Conservation (phyloP, 2,329 filamentous ascomycete genomes). For the Talaromyces sp. region DNA sequence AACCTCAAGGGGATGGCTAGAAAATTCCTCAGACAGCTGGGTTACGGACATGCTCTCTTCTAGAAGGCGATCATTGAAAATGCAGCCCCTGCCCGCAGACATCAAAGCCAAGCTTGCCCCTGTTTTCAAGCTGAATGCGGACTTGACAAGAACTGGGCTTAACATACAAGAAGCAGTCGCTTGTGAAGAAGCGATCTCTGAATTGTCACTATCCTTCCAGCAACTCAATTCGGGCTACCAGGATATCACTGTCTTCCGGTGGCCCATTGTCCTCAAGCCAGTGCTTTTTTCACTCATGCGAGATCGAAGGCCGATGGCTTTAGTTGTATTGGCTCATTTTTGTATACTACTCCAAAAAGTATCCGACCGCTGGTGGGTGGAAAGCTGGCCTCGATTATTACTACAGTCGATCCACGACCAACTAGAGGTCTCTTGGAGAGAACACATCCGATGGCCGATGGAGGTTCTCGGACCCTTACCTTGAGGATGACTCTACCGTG, state of each 20-base stretch:
- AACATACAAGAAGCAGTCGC: conserved; percentile 22
- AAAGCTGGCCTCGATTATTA: conserved; percentile 63
- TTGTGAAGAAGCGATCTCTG: conserved; percentile 25
- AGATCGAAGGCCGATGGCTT: conserved; percentile 56
- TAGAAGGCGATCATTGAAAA: conserved; percentile 15
- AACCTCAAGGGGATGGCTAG: conserved; percentile 23
- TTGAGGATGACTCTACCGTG: not conserved
- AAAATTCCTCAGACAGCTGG: conserved; percentile 18
- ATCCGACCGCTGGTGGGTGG: conserved; percentile 64
- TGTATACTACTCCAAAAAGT: conserved; percentile 61
- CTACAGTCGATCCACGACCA: conserved; percentile 55
- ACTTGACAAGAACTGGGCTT: conserved; percentile 21
- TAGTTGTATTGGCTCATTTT: conserved; percentile 63
- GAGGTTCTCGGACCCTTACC: conserved; percentile 22
- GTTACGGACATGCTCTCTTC: conserved; percentile 19
- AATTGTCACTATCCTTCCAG: conserved; percentile 24
- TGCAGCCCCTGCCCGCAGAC: conserved; percentile 21
- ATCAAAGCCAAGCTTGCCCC: conserved; percentile 19
- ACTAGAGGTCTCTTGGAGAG: conserved; percentile 23
- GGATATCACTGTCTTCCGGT: conserved; percentile 47
- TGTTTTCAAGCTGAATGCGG: conserved; percentile 18
- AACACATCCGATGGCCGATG: conserved; percentile 25
- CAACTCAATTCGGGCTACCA: conserved; percentile 22
- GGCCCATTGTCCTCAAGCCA: conserved; percentile 61
- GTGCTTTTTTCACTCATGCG: conserved; percentile 62